Percentiles rank a stretch among this genome's conserved stretches.
Conservation (phyloP, 495 filamentous ascomycete species). For the Penicillium flavigenum region DNA sequence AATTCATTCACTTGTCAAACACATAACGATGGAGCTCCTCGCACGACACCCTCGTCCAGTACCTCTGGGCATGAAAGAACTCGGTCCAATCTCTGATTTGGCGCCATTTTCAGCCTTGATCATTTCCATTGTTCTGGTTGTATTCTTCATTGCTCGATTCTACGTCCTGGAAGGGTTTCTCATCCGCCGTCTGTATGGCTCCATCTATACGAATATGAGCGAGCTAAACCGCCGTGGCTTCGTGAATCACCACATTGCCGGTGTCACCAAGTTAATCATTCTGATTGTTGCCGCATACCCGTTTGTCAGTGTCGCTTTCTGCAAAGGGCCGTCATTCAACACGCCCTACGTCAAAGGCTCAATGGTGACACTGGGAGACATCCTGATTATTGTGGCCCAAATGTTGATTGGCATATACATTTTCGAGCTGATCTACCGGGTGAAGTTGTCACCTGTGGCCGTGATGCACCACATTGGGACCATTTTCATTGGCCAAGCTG, state of each 20-base stretch:
- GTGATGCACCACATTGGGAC: constrained; percentile 48
- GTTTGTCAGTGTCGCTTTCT: constrained; percentile 43
- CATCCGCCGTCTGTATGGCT: constrained; percentile 36
- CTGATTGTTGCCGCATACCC: constrained; percentile 46
- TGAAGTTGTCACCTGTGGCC: constrained; percentile 43
- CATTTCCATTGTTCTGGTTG: constrained; percentile 41
- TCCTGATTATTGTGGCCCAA: constrained; percentile 44
- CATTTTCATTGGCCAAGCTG: constrained; percentile 47
- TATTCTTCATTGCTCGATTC: constrained; percentile 44
- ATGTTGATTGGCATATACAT: constrained; percentile 50
- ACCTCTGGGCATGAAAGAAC: not conserved
- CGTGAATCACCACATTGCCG: constrained; percentile 52
- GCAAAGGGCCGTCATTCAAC: constrained; percentile 30
- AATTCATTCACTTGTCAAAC: not conserved
- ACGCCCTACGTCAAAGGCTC: constrained; percentile 31
- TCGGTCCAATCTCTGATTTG: constrained; percentile 38
- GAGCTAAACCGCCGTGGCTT: constrained; percentile 45
- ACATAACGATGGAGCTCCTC: not conserved
- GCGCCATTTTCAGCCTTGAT: constrained; percentile 47
- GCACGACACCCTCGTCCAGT: not conserved
- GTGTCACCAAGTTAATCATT: constrained; percentile 44
- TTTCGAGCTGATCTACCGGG: constrained; percentile 49
- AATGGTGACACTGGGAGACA: constrained; percentile 42
- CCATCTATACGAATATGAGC: constrained; percentile 36
- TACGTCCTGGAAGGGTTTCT: constrained; percentile 48